Percentiles rank a stretch among this genome's conserved stretches.
Evolutionary conservation across 1,139 yeast species (phyloP).

Genomic region (Hemisphaericaspora xylanilytica): DNA sequence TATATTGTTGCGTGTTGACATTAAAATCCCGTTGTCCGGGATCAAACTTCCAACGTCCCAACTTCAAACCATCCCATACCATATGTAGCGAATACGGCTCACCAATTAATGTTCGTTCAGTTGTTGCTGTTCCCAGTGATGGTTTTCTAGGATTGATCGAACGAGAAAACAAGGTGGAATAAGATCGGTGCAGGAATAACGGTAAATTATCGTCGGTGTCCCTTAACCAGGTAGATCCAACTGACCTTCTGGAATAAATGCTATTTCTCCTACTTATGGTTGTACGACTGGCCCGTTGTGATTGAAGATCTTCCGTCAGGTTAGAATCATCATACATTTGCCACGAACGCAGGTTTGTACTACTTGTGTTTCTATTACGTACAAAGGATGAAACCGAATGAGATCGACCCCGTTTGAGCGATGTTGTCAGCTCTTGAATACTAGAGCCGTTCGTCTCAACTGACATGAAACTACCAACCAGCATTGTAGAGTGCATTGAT

Average conservation of each 20-base stretch:
- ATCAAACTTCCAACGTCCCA: not conserved
- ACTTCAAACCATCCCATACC: not conserved
- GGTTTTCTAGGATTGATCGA: not conserved
- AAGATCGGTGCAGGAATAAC: not conserved
- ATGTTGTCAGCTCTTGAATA: not conserved
- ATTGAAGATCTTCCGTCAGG: not conserved
- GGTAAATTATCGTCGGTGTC: not conserved
- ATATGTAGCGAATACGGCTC: not conserved
- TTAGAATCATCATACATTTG: not conserved
- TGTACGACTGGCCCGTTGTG: not conserved
- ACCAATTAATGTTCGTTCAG: constrained; percentile 1
- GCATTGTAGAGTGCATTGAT: not conserved
- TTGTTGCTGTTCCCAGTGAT: not conserved
- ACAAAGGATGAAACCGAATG: not conserved
- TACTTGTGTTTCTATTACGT: not conserved
- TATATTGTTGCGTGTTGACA: not conserved
- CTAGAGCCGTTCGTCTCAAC: not conserved
- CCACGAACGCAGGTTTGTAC: not conserved
- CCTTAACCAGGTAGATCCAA: not conserved
- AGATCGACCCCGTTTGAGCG: not conserved
- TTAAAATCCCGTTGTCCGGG: not conserved
- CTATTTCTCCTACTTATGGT: not conserved
- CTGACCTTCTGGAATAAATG: not conserved
- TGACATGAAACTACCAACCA: constrained; percentile 1
- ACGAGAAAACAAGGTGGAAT: not conserved